Base-by-base conservation (phyloP, 441 rosid species). In the Sinapis alba region DNA sequence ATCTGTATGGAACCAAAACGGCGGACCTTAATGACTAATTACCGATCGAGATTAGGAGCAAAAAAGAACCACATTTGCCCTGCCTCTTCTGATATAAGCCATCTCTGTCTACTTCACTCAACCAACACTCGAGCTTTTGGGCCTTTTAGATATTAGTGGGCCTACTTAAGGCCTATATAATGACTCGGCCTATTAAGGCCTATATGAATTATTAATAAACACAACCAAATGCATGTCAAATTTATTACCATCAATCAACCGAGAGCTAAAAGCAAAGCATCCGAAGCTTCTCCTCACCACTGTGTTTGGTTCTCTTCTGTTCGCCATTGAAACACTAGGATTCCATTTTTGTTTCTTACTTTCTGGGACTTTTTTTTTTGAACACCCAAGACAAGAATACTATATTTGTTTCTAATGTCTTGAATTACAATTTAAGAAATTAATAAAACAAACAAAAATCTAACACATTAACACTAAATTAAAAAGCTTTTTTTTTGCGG, bases 11-110 rank as follows among this genome's bases (percentile, higher is more conserved):
- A 45, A 65, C 8, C 47, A 32, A 65, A 71, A 71, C 80, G 76
- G 76, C 76, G 80, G 68, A 77, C 80, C 72, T 72, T 71, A 77
- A 71, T 77, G 72, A 3, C 67, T 58, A 65, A 59, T 71, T 71
- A 77, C 47, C 59, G 76, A 77, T 71, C 8, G 62, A 68, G 70
- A 61, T 16, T 51, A 57, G 20, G 13, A 18, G 63, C 21, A 68
- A 5, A 50, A 9, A 19, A 6, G 13, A 9, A 56, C 65, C 30
- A 70, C 80, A 43, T 63, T 69, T 36, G 43, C 43, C 43, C 43
- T 69, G 75, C 65, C 79, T n/a, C n/a, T n/a, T n/a, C n/a, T 60
- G 69, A 34, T 60, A 2, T 36, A 34, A 21, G 6, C 19, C 11
- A 36, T 57, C 72, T 67, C 68, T 61, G 68, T 74, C 71, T 36